phyloP scores from a whole-genome alignment of 495 filamentous ascomycete species.

The Podospora bellae-mahoneyi region DNA sequence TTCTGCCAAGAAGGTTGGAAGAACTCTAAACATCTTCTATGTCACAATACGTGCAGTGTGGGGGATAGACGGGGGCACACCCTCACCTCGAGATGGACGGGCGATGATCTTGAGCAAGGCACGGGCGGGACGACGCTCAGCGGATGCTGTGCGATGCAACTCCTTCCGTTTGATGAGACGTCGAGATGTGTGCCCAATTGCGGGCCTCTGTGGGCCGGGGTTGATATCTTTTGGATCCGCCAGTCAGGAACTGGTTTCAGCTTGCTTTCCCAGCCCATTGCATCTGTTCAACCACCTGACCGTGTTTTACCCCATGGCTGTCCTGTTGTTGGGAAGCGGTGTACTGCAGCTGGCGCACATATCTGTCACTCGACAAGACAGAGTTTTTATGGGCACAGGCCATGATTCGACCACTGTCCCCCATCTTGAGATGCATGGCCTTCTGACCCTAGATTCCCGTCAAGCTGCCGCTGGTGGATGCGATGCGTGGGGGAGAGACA shows the following conservation, averaged over 20 bases:
- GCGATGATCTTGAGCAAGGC: conserved; percentile 1
- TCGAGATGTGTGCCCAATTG: not conserved
- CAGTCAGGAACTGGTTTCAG: conserved; percentile 3
- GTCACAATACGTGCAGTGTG: not conserved
- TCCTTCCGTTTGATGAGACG: not conserved
- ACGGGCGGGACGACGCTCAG: not conserved
- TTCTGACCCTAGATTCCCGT: not conserved
- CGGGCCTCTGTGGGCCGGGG: not conserved
- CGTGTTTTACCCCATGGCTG: not conserved
- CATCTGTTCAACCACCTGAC: conserved; percentile 16
- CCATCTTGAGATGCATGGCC: not conserved
- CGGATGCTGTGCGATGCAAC: conserved; percentile 4
- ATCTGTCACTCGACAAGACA: conserved; percentile 16
- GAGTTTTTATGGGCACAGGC: conserved; percentile 10
- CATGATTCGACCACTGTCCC: conserved; percentile 13
- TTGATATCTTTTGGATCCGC: not conserved
- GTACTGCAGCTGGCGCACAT: conserved; percentile 9
- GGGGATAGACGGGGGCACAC: not conserved
- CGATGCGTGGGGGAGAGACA: not conserved
- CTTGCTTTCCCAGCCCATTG: conserved; percentile 3
- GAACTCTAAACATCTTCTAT: not conserved
- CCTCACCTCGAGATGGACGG: not conserved
- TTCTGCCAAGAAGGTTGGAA: not conserved
- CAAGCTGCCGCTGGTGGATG: not conserved
- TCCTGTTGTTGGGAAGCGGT: conserved; percentile 15